These are phyloP conservation scores for Stachybotrys echinatus DNA, from an alignment of 2,329 filamentous ascomycete species.

Conservation along the genomic window DNA sequence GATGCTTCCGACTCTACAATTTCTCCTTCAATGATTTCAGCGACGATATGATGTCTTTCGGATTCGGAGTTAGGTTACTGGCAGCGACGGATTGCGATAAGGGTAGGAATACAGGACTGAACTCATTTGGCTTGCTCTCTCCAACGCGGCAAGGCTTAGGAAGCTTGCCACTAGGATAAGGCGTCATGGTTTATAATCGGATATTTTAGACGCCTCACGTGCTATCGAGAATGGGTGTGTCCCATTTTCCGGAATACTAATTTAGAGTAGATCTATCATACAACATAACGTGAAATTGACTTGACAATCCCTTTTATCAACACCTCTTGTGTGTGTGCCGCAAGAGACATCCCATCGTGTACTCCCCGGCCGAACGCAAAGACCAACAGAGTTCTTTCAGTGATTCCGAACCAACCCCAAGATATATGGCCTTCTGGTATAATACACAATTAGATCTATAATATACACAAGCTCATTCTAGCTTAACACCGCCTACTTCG, in stretches of 20 bases:
- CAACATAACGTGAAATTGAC: not conserved
- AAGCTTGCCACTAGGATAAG: not conserved
- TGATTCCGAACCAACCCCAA: not conserved
- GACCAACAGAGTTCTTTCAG: not conserved
- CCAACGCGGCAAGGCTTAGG: not conserved
- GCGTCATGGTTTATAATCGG: not conserved
- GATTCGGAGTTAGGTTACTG: not conserved
- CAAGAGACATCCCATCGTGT: not conserved
- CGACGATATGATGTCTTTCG: not conserved
- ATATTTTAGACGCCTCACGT: not conserved
- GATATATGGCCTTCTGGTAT: not conserved
- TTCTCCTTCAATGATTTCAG: not conserved
- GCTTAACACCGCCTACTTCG: too few relatives aligned
- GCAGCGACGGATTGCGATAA: not conserved
- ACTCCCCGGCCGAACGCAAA: not conserved
- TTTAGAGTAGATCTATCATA: not conserved
- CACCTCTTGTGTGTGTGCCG: too few relatives aligned
- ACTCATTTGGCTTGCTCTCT: not conserved
- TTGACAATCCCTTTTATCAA: too few relatives aligned
- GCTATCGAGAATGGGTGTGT: not conserved
- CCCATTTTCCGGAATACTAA: not conserved
- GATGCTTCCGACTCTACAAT: constrained; percentile 7
- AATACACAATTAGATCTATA: not conserved
- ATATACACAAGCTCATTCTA: not conserved
- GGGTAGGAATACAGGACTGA: not conserved